A percentile compares a stretch with the other conserved stretches of the same genome.
Evolutionary conservation across 306 rosid genomes (phyloP).

Genomic region (Dalbergia cultrata): DNA sequence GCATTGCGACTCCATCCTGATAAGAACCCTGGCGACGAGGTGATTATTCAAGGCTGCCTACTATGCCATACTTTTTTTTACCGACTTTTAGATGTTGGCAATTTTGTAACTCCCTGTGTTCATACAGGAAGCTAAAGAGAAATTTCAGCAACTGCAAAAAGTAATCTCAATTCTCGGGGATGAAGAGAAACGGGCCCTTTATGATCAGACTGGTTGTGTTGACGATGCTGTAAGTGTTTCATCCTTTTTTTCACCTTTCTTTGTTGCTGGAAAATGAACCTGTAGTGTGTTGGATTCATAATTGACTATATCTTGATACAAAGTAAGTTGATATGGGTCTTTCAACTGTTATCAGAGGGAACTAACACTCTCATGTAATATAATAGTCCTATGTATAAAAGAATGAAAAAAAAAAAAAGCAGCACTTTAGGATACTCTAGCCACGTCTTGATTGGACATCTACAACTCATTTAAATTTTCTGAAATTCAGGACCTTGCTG

Average conservation of each 20-base stretch:
- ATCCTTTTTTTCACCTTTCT: too few species aligned
- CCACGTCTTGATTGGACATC: constrained; percentile 1
- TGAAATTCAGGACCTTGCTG: constrained; percentile 81
- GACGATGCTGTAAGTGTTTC: constrained; percentile 81
- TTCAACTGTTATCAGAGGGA: constrained; percentile 19
- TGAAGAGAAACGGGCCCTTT: constrained; percentile 81
- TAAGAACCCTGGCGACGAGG: constrained; percentile 90
- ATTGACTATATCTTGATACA: neutral
- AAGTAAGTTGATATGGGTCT: neutral
- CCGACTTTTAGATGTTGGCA: neutral
- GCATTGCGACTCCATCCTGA: constrained; percentile 97
- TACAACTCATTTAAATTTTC: constrained; percentile 21
- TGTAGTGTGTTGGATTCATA: neutral
- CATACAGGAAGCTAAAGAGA: constrained; percentile 84
- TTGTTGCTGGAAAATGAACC: constrained; percentile 7
- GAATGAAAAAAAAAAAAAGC: neutral
- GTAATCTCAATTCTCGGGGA: constrained; percentile 94
- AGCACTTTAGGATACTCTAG: constrained; percentile 20
- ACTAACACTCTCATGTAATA: neutral
- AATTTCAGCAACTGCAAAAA: constrained; percentile 90
- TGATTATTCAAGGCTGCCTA: constrained; percentile 32
- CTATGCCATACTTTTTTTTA: neutral
- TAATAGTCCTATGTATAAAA: neutral
- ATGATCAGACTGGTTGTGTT: constrained; percentile 92
- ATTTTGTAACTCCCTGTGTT: constrained; percentile 27